Evolutionary conservation across 2,329 filamentous ascomycete genomes (phyloP).

Genomic region (Colletotrichum somersetense): DNA sequence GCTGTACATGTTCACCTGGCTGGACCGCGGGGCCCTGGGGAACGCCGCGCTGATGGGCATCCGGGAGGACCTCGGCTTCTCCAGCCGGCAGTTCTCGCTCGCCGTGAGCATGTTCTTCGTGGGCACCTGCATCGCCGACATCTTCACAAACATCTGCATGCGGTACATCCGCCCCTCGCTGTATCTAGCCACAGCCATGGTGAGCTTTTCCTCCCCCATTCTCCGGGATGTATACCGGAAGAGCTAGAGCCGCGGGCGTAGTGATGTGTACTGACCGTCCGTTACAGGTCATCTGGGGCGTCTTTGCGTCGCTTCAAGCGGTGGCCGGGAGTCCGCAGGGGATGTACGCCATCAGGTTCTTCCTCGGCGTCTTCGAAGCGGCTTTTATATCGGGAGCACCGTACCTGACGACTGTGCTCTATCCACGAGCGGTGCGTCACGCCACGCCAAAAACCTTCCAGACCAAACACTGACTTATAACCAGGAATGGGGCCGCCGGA

Average conservation of each 20-base stretch:
- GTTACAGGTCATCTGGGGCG: conserved; percentile 25
- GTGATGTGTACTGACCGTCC: neutral
- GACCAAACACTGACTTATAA: neutral
- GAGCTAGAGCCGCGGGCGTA: no score
- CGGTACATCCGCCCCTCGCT: conserved; percentile 30
- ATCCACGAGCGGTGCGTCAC: conserved; percentile 57
- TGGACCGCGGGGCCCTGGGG: conserved; percentile 34
- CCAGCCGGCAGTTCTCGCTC: conserved; percentile 43
- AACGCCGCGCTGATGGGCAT: conserved; percentile 46
- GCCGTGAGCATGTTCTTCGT: conserved; percentile 46
- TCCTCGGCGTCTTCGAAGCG: conserved; percentile 62
- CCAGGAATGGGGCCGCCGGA: conserved; percentile 58
- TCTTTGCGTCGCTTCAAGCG: conserved; percentile 26
- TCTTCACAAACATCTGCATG: conserved; percentile 35
- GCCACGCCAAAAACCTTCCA: neutral
- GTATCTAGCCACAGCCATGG: conserved; percentile 35
- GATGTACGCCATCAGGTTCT: conserved; percentile 54
- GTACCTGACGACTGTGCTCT: conserved; percentile 65
- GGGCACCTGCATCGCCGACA: conserved; percentile 27
- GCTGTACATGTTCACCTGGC: conserved; percentile 40
- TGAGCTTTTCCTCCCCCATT: neutral
- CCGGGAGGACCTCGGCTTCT: conserved; percentile 42
- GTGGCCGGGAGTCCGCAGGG: conserved; percentile 26
- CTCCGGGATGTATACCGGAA: no score
- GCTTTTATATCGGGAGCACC: conserved; percentile 64